These are phyloP conservation scores for Chlamydomonas reinhardtii DNA, from an alignment of 163 green algal genomes.

Conservation along the genomic window DNA sequence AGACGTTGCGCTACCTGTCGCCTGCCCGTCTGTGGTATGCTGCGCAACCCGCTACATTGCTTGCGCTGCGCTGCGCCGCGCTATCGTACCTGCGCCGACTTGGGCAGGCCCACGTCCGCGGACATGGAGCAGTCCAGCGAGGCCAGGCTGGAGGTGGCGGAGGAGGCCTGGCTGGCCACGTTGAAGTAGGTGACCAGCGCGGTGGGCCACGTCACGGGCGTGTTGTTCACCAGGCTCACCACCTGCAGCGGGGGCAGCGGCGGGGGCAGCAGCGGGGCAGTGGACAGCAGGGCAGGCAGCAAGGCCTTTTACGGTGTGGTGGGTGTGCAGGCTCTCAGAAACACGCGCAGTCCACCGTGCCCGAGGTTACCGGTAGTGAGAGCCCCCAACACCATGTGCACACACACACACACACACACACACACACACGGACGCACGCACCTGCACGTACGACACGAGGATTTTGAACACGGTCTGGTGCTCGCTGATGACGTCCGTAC, in stretches of 20 bases:
- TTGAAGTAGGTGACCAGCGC: constrained; percentile 25
- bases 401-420: too few species aligned
- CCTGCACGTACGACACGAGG: constrained; percentile 18
- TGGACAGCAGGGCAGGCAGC: too few species aligned
- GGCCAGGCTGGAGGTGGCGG: constrained; percentile 11
- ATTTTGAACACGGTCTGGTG: constrained; percentile 16
- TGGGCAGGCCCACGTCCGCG: background rate
- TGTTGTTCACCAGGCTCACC: constrained; percentile 21
- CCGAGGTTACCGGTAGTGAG: too few species aligned
- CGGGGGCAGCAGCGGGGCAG: background rate
- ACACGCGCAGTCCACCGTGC: too few species aligned
- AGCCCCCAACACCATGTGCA: too few species aligned
- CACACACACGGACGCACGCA: background rate
- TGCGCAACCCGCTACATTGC: too few species aligned
- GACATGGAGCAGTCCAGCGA: constrained; percentile 12
- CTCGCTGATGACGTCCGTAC: constrained; percentile 10
- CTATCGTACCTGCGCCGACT: background rate
- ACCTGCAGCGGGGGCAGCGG: background rate
- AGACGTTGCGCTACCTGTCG: too few species aligned
- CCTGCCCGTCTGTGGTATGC: too few species aligned
- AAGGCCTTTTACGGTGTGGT: too few species aligned
- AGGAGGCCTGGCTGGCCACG: constrained; percentile 25
- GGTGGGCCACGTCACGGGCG: background rate
- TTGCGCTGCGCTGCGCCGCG: too few species aligned
- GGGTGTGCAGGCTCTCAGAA: too few species aligned